phyloP scores from a whole-genome alignment of 2,329 filamentous ascomycete species.

The Lecanicillium sp. region DNA sequence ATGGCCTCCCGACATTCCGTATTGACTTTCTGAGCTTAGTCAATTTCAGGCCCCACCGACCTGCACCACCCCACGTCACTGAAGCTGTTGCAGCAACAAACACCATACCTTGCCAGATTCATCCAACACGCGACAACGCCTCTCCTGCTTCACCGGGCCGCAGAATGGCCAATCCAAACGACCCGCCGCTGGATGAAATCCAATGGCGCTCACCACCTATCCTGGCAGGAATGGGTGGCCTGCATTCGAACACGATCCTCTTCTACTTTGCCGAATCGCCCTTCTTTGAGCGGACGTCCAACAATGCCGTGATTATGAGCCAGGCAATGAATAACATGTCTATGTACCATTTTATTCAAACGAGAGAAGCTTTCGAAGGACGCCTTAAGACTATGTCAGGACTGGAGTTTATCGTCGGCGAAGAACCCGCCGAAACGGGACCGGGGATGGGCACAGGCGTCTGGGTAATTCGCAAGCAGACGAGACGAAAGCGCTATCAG shows the following conservation, averaged over 20 bases:
- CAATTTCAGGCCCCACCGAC: too few relatives aligned
- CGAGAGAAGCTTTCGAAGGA: slow-evolving; percentile 54
- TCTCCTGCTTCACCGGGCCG: neutral
- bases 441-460: slow-evolving; percentile 59
- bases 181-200: slow-evolving; percentile 56
- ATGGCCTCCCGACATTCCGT: neutral
- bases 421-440: slow-evolving; percentile 54
- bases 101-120: neutral
- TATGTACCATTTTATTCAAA: slow-evolving; percentile 49
- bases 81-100: neutral
- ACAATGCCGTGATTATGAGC: slow-evolving; percentile 54
- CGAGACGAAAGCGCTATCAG: slow-evolving; percentile 45
- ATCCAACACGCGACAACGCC: neutral
- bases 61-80: neutral
- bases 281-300: slow-evolving; percentile 60
- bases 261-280: slow-evolving; percentile 61
- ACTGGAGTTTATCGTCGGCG: slow-evolving; percentile 57
- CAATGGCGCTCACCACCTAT: slow-evolving; percentile 51
- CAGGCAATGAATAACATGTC: slow-evolving; percentile 54
- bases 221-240: slow-evolving; percentile 43
- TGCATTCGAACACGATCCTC: slow-evolving; percentile 57
- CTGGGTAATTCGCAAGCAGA: slow-evolving; percentile 64
- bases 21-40: too few relatives aligned
- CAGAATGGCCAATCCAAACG: slow-evolving; percentile 36
- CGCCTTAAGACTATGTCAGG: slow-evolving; percentile 57